Percentiles rank a stretch among this genome's conserved stretches.
phyloP scores from a whole-genome alignment of 306 rosid species.

The Nissolia schottii region DNA sequence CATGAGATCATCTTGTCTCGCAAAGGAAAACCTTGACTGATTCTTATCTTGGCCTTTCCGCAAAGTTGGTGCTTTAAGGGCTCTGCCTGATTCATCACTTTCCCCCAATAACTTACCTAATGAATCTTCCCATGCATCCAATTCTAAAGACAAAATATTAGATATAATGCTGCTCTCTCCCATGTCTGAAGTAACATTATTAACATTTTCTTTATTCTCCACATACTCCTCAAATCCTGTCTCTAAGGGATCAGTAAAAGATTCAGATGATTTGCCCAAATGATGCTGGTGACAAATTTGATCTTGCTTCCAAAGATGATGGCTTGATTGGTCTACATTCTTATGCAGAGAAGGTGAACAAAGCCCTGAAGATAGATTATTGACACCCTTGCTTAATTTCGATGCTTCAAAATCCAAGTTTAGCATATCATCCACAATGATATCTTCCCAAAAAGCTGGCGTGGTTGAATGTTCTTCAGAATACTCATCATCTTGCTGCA shows the following conservation, averaged over 20 bases:
- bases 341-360: constrained; percentile 18
- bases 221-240: constrained; percentile 21
- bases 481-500: constrained; percentile 29
- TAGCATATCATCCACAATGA: constrained; percentile 30
- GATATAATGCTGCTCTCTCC: constrained; percentile 52
- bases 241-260: constrained; percentile 7
- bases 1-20: constrained; percentile 36
- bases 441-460: constrained; percentile 42
- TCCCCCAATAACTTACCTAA: constrained; percentile 39
- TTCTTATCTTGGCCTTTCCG: constrained; percentile 41
- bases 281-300: constrained; percentile 28
- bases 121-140: constrained; percentile 47
- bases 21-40: constrained; percentile 53
- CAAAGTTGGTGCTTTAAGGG: constrained; percentile 26
- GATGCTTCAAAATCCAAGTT: constrained; percentile 21
- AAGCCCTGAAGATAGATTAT: constrained; percentile 16
- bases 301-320: constrained; percentile 30
- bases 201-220: constrained; percentile 17
- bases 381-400: constrained; percentile 10
- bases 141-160: constrained; percentile 45
- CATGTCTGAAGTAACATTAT: constrained; percentile 32
- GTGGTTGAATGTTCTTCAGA: constrained; percentile 31
- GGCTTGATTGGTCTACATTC: constrained; percentile 25
- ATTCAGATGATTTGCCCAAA: constrained; percentile 12
- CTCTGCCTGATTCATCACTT: constrained; percentile 31